Conservation (phyloP, 352 stramenopile genomes). For the Phytophthora tubulina region DNA sequence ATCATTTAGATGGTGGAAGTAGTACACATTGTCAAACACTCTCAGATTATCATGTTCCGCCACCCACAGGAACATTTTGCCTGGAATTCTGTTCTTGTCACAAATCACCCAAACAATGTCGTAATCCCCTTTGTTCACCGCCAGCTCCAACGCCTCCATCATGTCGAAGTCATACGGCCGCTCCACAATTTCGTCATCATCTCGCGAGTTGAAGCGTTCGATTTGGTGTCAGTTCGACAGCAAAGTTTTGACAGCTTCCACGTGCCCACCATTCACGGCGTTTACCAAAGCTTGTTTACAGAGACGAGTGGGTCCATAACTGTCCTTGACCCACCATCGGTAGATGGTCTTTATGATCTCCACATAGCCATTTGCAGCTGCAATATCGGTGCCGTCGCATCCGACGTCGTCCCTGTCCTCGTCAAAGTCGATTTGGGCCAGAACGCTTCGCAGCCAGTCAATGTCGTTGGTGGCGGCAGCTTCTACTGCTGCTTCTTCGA, state of each 20-base stretch:
- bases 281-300: background rate
- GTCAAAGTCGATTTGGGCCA: background rate
- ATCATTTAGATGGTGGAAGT: slow-evolving; percentile 5
- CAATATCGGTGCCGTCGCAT: background rate
- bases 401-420: slow-evolving; percentile 1
- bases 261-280: background rate
- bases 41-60: too few species aligned
- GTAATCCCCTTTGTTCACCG: too few species aligned
- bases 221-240: too few species aligned
- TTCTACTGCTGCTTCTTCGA: slow-evolving; percentile 7
- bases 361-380: background rate
- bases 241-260: too few species aligned
- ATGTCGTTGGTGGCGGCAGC: slow-evolving; percentile 10
- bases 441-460: background rate
- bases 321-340: slow-evolving; percentile 1
- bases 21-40: background rate
- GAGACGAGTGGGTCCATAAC: background rate
- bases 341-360: slow-evolving; percentile 8
- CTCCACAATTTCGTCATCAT: too few species aligned
- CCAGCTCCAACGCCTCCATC: too few species aligned
- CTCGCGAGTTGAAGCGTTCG: too few species aligned
- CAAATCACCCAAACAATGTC: too few species aligned
- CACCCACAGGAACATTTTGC: too few species aligned
- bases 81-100: too few species aligned
- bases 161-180: too few species aligned